Percentiles rank a stretch among this genome's conserved stretches.
Conservation (phyloP, 176 grass and related monocot species). For the Elymus sibiricus region DNA sequence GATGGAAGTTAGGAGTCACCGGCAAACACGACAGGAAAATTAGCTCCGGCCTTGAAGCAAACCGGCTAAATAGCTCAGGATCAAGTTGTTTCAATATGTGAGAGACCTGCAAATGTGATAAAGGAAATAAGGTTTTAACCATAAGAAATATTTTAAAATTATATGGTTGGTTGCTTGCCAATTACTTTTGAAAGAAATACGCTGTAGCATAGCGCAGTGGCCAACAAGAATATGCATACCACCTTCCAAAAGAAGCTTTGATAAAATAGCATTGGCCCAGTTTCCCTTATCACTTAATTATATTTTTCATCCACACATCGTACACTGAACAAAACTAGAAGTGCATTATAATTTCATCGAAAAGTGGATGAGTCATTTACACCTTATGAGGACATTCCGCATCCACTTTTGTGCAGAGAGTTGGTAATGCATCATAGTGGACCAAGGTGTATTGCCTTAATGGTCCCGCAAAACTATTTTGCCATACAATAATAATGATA, state of each 20-base stretch:
- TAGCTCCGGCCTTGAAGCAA: constrained; percentile 60
- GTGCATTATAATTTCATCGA: background rate
- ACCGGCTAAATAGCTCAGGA: constrained; percentile 60
- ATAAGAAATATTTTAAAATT: background rate
- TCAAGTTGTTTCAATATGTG: constrained; percentile 69
- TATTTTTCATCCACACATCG: background rate
- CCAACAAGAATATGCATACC: constrained; percentile 6
- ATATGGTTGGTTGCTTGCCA: background rate
- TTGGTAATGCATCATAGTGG: background rate
- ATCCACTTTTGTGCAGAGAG: background rate
- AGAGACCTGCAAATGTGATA: constrained; percentile 62
- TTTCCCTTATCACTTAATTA: constrained; percentile 5
- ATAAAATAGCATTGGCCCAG: background rate
- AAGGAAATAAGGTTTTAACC: constrained; percentile 8
- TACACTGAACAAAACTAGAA: constrained; percentile 7
- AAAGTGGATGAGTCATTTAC: background rate
- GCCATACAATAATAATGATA: background rate
- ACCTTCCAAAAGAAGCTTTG: constrained; percentile 8
- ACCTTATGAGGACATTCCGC: background rate
- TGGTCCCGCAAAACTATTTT: constrained; percentile 12
- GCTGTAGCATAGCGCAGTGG: background rate
- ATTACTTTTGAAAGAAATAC: background rate
- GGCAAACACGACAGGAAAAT: constrained; percentile 79
- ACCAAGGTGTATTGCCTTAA: background rate
- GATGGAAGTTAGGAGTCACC: constrained; percentile 81